Conservation (phyloP, 2,329 filamentous ascomycete species). For the Alternaria dauci region DNA sequence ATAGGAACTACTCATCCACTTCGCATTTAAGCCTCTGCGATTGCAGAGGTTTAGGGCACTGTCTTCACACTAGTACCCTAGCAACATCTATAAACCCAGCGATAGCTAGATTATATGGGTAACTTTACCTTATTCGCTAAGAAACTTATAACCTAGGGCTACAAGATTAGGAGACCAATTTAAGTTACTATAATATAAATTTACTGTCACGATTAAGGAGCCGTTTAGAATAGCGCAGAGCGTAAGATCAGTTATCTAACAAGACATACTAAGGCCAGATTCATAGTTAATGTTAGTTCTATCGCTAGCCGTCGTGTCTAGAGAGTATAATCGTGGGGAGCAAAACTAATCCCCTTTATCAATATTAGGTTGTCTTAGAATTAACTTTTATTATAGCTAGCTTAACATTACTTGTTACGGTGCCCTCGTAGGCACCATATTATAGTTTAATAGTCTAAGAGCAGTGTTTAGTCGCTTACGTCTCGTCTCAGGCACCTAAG, state of each 20-base stretch:
- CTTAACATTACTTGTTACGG: conserved; percentile 1
- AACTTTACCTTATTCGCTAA: conserved; percentile 7
- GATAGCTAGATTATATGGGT: conserved; percentile 7
- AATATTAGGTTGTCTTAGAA: neutral
- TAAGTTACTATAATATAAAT: neutral
- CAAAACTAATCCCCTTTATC: neutral
- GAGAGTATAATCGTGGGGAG: neutral
- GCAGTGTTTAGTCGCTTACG: conserved; percentile 10
- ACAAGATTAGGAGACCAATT: neutral
- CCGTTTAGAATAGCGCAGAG: conserved; percentile 4
- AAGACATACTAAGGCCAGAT: neutral
- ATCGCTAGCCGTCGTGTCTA: neutral
- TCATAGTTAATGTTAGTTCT: neutral
- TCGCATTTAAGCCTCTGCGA: conserved; percentile 15
- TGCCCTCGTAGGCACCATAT: conserved; percentile 7
- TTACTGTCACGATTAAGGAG: conserved; percentile 2
- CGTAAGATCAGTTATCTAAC: conserved; percentile 6
- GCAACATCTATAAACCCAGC: neutral
- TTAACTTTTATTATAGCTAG: neutral
- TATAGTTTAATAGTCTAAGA: conserved; percentile 7
- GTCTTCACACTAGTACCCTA: conserved; percentile 1
- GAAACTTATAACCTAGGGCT: neutral
- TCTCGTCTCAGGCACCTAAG: conserved; percentile 1
- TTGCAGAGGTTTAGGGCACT: conserved; percentile 5
- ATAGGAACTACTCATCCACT: conserved; percentile 17